Percentiles rank a stretch among this genome's conserved stretches.
Evolutionary conservation across 2,329 filamentous ascomycete genomes (phyloP).

Genomic region (Colletotrichum tanaceti): DNA sequence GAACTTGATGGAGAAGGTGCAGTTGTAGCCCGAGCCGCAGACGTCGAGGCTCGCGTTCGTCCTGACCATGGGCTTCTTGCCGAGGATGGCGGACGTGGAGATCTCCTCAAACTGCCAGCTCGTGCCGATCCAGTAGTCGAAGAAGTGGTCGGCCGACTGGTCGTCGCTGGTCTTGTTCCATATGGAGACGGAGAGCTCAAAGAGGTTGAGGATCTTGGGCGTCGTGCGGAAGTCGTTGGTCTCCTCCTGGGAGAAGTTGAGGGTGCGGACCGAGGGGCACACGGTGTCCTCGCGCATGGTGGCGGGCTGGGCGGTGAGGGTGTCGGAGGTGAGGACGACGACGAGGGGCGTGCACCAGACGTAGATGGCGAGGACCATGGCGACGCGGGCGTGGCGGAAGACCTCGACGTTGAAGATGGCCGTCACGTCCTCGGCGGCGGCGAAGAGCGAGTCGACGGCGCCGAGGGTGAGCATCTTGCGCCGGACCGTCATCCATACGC

Average conservation of each 20-base stretch:
- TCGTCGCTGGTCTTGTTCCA: slow-evolving; percentile 49
- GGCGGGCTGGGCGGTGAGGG: slow-evolving; percentile 48
- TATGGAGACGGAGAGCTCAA: slow-evolving; percentile 46
- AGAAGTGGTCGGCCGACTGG: slow-evolving; percentile 44
- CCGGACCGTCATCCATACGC: slow-evolving; percentile 44
- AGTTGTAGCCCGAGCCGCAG: slow-evolving; percentile 51
- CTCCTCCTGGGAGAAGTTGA: slow-evolving; percentile 52
- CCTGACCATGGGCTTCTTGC: slow-evolving; percentile 43
- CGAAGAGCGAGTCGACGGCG: slow-evolving; percentile 48
- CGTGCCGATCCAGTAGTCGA: slow-evolving; percentile 48
- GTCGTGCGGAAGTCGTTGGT: slow-evolving; percentile 49
- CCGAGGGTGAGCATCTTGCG: slow-evolving; percentile 41
- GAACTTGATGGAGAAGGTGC: slow-evolving; percentile 50
- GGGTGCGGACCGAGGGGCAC: slow-evolving; percentile 47
- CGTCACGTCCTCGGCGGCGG: slow-evolving; percentile 48
- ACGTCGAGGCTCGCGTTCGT: slow-evolving; percentile 48
- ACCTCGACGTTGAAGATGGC: slow-evolving; percentile 48
- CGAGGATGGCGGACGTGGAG: slow-evolving; percentile 45
- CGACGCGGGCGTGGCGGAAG: slow-evolving; percentile 48
- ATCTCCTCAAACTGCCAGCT: slow-evolving; percentile 46
- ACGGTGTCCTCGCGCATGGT: slow-evolving; percentile 43
- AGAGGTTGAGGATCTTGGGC: slow-evolving; percentile 45
- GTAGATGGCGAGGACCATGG: slow-evolving; percentile 50
- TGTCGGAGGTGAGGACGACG: slow-evolving; percentile 54
- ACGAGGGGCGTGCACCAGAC: slow-evolving; percentile 54